Evolutionary conservation across 306 rosid genomes (phyloP), one percentile per base, ranked within the genome.

Genomic region (Trichosanthes truncata): DNA sequence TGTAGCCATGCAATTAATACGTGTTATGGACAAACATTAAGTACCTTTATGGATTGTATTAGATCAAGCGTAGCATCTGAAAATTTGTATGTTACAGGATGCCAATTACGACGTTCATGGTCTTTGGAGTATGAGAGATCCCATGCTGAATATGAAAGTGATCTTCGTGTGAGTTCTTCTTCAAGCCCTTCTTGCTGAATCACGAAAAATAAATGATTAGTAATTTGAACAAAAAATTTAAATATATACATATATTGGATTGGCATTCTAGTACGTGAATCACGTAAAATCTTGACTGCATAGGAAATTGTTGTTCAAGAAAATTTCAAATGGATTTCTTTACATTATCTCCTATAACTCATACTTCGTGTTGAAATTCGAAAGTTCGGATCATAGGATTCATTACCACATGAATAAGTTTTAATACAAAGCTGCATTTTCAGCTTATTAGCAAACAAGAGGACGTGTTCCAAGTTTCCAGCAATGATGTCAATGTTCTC

Each of bases 41-140:
- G 33, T 29, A 29, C 33, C 33, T 29, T 29, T 29, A 96, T 91
- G 61, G 83, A 90, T 84, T 93, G 84, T 48, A 93, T 73, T 79
- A 96, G 94, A 88, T 52, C 84, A 13, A 93, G 94, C 29, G 96
- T 96, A 77, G 97, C 97, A 80, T 96, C 99, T 77, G 98, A 91
- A 84, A 49, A 91, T 82, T 96, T 96, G 91, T 93, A 96, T 51
- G 98, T 87, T 80, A 93, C 85, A 3, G 99, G 99, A 88, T 96
- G 99, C 99, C 99, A 96, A 46, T 97, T 97, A 14, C 93, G 93
- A 18, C 99, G 97, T 67, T 91, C 90, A 40, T 48, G 89, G 56
- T 89, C 94, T 78, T 69, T 88, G 35, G 96, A 83, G 79, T 85
- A 85, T 82, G 97, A 89, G 77, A 93, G 86, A 89, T 96, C 99